Evolutionary conservation across 345 rosid genomes (phyloP).

Genomic region (Eucalyptus virginea): DNA sequence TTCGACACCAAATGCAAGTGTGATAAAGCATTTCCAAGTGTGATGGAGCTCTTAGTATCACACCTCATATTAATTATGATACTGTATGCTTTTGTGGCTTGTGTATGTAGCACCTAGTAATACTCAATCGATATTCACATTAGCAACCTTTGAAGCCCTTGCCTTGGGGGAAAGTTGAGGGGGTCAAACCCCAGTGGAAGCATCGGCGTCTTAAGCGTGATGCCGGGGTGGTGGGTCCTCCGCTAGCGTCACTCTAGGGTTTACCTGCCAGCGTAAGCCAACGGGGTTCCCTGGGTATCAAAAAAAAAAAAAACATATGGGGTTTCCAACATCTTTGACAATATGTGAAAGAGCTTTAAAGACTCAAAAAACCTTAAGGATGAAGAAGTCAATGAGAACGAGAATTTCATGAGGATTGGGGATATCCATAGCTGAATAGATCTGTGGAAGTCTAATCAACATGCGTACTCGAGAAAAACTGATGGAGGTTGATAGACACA

Average conservation of each 20-base stretch:
- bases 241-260: too few relatives aligned
- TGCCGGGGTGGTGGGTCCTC: too few relatives aligned
- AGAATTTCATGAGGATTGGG: not conserved
- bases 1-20: not conserved
- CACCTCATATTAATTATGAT: not conserved
- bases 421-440: not conserved
- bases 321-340: not conserved
- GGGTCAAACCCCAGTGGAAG: too few relatives aligned
- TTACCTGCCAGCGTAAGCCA: too few relatives aligned
- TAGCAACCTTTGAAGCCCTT: not conserved
- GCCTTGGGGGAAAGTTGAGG: too few relatives aligned
- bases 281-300: too few relatives aligned
- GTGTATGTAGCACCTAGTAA: too few relatives aligned
- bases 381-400: not conserved
- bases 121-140: not conserved
- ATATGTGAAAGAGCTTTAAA: not conserved
- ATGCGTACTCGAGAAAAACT: not conserved
- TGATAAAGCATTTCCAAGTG: not conserved
- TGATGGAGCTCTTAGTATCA: not conserved
- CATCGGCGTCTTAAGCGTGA: too few relatives aligned
- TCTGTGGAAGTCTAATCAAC: not conserved
- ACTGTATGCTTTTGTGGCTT: not conserved
- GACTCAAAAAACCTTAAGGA: not conserved
- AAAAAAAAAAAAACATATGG: too few relatives aligned
- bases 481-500: not conserved